Base-by-base conservation (phyloP, 1,284 basidiomycete species). In the Cerrena zonata region DNA sequence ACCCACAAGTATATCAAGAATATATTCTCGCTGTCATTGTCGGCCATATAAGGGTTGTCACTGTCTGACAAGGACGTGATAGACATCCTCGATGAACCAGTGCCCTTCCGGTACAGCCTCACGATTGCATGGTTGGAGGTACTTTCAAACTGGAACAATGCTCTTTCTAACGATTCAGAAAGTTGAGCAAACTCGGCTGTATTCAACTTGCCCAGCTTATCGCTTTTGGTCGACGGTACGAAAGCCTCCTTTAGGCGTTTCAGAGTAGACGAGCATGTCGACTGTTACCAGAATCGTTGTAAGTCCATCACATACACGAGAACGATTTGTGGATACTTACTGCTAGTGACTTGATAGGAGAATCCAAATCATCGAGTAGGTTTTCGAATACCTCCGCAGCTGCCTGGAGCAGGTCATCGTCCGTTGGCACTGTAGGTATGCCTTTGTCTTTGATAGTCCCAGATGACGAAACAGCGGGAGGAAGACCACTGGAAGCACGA, bases 1-100 rank as follows among this genome's bases (percentile, higher is more conserved):
- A 76, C 90, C 63, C 56, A 93, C 91, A 92, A 94, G 65, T 94
- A 95, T 4, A 94, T 85, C 22, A 93, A 67, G 64, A 95, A 94
- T 2, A 96, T 77, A 54, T 80, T 78, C 56, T 89, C 86, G 48
- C 73, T 66, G 37, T 77, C 71, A 51, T 73, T 74, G 3, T 79
- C 78, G 18, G 61, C 58, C n/a, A 76, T 56, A 5, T 75, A 41
- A 1, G 61, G 55, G 30, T 71, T 71, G 2, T 76, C 72, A 34
- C 7, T 34, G 24, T 69, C 66, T 3, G 57, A 59, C 0, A 65
- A 57, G 1, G 70, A 70, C 23, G 49, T 61, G 21, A 63, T 72
- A 47, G 50, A 34, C 45, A 54, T 22, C 26, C 62, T 47, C 53
- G 58, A 54, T 25, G 74, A 65, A 7, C 69, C 63, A 44, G 79